A percentile compares a stretch with the other conserved stretches of the same genome.
Conservation (phyloP, 768 basidiomycete genomes). For the Pleurotus cornucopiae region DNA sequence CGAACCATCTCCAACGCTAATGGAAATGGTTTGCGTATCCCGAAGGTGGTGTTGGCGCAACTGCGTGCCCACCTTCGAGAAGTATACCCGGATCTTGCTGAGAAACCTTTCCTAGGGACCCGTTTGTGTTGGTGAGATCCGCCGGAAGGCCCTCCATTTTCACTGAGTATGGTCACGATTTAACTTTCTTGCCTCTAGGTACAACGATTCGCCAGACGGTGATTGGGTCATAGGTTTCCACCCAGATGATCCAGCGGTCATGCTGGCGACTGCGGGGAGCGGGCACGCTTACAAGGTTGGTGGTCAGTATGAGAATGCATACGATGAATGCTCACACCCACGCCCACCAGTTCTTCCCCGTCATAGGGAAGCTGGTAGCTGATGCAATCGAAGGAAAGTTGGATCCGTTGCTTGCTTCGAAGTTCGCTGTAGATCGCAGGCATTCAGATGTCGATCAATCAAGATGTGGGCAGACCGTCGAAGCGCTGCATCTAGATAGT, state of each 20-base stretch:
- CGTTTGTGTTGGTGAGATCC: constrained; percentile 80
- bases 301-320: not conserved
- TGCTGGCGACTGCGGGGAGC: constrained; percentile 84
- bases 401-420: constrained; percentile 40
- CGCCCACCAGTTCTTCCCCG: constrained; percentile 72
- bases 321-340: not conserved
- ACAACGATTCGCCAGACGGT: constrained; percentile 81
- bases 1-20: constrained; percentile 67
- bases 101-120: constrained; percentile 67
- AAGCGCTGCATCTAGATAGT: constrained; percentile 40
- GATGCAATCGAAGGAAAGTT: constrained; percentile 67
- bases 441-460: constrained; percentile 26
- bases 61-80: constrained; percentile 48
- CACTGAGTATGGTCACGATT: not conserved
- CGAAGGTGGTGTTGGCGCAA: constrained; percentile 43
- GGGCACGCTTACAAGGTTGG: constrained; percentile 85
- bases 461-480: constrained; percentile 21
- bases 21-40: constrained; percentile 59
- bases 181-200: constrained; percentile 46
- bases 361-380: constrained; percentile 73
- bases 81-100: constrained; percentile 75
- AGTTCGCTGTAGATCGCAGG: constrained; percentile 62
- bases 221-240: constrained; percentile 88
- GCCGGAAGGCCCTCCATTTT: not conserved
- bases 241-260: constrained; percentile 48